Percentiles rank a stretch among this genome's conserved stretches.
Conservation (phyloP, 2,329 filamentous ascomycete genomes). For the Aspergillus uvarum region DNA sequence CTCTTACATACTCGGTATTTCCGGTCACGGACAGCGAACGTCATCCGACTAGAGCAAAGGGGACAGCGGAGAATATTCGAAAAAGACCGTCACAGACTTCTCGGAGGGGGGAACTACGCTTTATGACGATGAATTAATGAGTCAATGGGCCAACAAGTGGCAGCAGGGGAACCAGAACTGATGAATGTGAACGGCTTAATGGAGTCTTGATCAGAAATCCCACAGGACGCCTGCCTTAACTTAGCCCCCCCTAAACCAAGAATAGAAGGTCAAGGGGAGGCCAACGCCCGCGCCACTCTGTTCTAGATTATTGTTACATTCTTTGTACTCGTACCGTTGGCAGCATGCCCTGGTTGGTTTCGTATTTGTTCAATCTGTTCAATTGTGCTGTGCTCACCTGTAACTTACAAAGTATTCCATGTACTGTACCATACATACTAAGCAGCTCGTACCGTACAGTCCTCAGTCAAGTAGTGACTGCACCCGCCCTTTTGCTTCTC, state of each 20-base stretch:
- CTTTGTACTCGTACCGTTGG: too few relatives aligned
- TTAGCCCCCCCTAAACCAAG: not conserved
- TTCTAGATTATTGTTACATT: conserved; percentile 5
- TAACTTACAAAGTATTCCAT: too few relatives aligned
- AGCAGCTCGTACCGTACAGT: not conserved
- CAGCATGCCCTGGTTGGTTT: not conserved
- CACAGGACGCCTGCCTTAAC: not conserved
- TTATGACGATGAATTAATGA: conserved; percentile 1
- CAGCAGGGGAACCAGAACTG: not conserved
- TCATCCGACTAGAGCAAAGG: conserved; percentile 15
- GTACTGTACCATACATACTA: not conserved
- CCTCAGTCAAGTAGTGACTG: too few relatives aligned
- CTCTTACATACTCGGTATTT: not conserved
- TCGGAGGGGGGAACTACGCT: not conserved
- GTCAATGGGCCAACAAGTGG: not conserved
- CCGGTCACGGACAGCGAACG: conserved; percentile 3
- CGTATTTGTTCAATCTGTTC: too few relatives aligned
- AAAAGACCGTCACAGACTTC: not conserved
- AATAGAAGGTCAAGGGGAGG: conserved; percentile 14
- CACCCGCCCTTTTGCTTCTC: not conserved
- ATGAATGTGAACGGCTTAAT: conserved; percentile 11
- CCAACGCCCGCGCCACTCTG: conserved; percentile 13
- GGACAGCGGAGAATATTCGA: not conserved
- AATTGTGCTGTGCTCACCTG: too few relatives aligned
- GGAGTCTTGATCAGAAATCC: conserved; percentile 4